phyloP scores from a whole-genome alignment of 1,284 basidiomycete genomes.

The Sutorius eximius region DNA sequence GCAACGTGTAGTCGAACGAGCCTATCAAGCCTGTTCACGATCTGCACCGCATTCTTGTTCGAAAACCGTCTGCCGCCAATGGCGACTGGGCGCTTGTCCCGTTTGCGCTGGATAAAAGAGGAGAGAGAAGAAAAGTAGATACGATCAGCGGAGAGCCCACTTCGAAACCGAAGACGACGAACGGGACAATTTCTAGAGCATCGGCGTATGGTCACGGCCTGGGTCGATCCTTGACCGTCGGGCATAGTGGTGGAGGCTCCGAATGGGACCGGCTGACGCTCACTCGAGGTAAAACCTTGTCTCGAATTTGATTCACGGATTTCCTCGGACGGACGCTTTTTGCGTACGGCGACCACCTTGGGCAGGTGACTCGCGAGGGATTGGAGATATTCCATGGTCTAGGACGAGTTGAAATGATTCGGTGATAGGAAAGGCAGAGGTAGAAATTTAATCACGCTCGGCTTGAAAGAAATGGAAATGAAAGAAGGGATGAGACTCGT shows the following conservation, averaged over 20 bases:
- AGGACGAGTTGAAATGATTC: neutral
- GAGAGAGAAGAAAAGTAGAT: neutral
- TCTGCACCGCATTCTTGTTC: slow-evolving; percentile 17
- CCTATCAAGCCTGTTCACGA: slow-evolving; percentile 22
- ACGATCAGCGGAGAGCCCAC: neutral
- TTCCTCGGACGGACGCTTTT: slow-evolving; percentile 8
- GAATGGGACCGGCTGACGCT: neutral
- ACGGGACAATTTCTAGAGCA: slow-evolving; percentile 14
- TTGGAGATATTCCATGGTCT: slow-evolving; percentile 28
- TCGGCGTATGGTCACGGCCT: slow-evolving; percentile 2
- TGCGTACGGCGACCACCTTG: slow-evolving; percentile 26
- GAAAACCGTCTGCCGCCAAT: slow-evolving; percentile 4
- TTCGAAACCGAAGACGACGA: slow-evolving; percentile 1
- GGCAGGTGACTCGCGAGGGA: slow-evolving; percentile 18
- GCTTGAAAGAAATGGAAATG: neutral
- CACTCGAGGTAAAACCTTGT: slow-evolving; percentile 16
- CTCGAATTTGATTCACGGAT: slow-evolving; percentile 12
- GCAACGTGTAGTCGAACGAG: slow-evolving; percentile 23
- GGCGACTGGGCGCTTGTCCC: slow-evolving; percentile 10
- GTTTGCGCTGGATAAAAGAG: slow-evolving; percentile 17
- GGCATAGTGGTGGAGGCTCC: slow-evolving; percentile 5
- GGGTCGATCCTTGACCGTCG: neutral
- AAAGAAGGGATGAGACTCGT: neutral
- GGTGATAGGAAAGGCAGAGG: neutral
- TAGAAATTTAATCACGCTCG: neutral